A percentile compares a stretch with the other conserved stretches of the same genome.
These are phyloP conservation scores for Mycena olivaceomarginata DNA, from an alignment of 768 basidiomycete genomes.

Conservation along the genomic window DNA sequence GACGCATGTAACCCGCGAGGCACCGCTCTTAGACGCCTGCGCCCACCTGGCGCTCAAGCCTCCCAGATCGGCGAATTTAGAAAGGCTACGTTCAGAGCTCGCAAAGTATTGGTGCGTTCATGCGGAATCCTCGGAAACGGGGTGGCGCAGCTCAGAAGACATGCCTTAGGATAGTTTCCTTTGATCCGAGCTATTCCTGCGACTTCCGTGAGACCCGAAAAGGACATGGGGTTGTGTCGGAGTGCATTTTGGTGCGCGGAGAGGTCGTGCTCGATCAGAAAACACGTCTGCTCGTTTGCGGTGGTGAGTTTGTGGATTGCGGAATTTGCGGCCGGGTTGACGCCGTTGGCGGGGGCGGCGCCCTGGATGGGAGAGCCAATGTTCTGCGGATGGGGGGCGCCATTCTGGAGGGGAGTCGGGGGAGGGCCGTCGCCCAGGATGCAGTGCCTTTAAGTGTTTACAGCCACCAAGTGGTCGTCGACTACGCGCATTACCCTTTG, in stretches of 20 bases:
- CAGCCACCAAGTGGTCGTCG: too few relatives aligned
- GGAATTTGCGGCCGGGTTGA: slow-evolving; percentile 66
- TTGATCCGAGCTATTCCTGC: slow-evolving; percentile 98
- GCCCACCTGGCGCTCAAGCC: not conserved
- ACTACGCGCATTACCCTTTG: too few relatives aligned
- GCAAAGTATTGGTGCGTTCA: not conserved
- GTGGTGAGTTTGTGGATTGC: slow-evolving; percentile 86
- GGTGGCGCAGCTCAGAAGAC: slow-evolving; percentile 52
- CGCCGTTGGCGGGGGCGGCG: slow-evolving; percentile 56
- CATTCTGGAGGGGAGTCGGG: slow-evolving; percentile 59
- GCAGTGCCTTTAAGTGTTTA: too few relatives aligned
- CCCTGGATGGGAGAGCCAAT: slow-evolving; percentile 67
- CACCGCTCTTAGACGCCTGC: not conserved
- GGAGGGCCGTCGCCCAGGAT: slow-evolving; percentile 54
- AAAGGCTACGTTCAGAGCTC: not conserved
- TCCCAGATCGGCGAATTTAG: not conserved
- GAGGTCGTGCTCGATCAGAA: slow-evolving; percentile 94
- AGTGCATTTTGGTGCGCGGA: slow-evolving; percentile 96
- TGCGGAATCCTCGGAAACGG: slow-evolving; percentile 43
- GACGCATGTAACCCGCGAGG: not conserved
- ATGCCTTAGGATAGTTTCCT: slow-evolving; percentile 97
- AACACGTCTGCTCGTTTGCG: slow-evolving; percentile 97
- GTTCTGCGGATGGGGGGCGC: slow-evolving; percentile 60
- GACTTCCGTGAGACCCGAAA: slow-evolving; percentile 93
- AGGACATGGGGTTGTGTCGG: slow-evolving; percentile 94